Base-by-base conservation (phyloP, 2,329 filamentous ascomycete species). In the Apiospora pterosperma region DNA sequence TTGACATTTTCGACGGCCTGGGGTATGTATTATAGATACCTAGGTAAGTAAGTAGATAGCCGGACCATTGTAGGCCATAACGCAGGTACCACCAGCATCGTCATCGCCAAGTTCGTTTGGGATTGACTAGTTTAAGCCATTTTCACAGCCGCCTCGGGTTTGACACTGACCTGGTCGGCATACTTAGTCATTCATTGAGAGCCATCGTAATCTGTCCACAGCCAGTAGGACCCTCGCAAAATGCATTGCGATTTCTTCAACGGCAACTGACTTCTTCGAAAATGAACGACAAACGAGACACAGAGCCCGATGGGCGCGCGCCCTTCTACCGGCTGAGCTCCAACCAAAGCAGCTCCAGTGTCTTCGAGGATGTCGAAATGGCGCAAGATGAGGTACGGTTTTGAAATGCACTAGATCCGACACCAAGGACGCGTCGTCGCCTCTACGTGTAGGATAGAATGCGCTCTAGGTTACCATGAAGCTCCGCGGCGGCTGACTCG, bases 351-450 rank as follows among this genome's bases (percentile, higher is more conserved):
- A 88, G 85, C 77, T 84, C 89, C 39, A 97, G 92, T 78, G 90
- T 97, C 70, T 90, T 97, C 71, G 93, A 93, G 70, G 93, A 97
- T 77, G 94, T 98, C n/a, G 95, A 97, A 76, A 98, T 99, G 96
- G 95, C 96, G 23, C 93, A 96, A 62, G 92, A 97, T 76, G 95
- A 98, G 86, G 92, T 96, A 74, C 62, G 78, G 72, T 65, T 69
- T 28, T 64, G 25, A 14, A 28, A 42, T 48, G 28, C 36, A 16
- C 8, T 55, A n/a, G 6, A 21, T 55, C 48, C 28, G 21, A 21
- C 11, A 31, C 25, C 25, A 19, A 52, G 14, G n/a, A 8, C n/a
- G n/a, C n/a, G n/a, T 14, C 16, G 25, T 19, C 16, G 19, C 16
- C 25, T 31, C 25, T 19, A 31, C 14, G 2, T 52, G 25, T 34